Base-by-base conservation (phyloP, 805 yeast genomes). In the Candida hungchunana region DNA sequence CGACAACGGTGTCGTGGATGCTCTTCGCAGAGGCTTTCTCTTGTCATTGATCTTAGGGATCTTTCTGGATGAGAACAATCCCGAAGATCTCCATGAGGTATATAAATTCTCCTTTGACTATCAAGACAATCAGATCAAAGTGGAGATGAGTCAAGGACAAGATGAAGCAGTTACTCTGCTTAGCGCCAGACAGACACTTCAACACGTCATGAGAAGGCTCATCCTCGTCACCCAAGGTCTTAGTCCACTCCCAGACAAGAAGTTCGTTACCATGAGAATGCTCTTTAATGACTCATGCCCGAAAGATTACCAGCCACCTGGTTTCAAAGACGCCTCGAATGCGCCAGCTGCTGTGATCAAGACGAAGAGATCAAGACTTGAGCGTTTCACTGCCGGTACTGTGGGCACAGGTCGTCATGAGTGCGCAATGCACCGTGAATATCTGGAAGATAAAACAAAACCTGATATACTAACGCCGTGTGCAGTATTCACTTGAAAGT, bases 151-250 rank as follows among this genome's bases (percentile, higher is more conserved):
- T 16, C 30, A 47, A 14, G 10, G 14, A 21, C 18, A 44, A 35
- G 6, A 40, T 41, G 34, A 41, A 29, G 12, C 39, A 2, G 42
- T 42, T 26, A 40, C 34, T 5, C 45, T 60, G 19, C 47, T 62
- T 17, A 60, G 62, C 20, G 65, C 72, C 8, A 63, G 75, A 43
- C 61, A 60, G 38, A 61, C 65, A 42, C 60, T 72, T 4, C 75
- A 73, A 40, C 70, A 66, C 34, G 45, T 76, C 31, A 65, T 77
- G 63, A 67, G 66, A 48, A 58, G 73, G 34, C 66, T 78, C 34
- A 71, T 77, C 15, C 59, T 74, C 1, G 52, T 70, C 5, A 73
- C 81, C 0, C 83, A 78, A 50, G 59, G 69, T 0, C 56, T 77
- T n/a, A 69, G 73, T 13, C 67, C 73, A 1, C 48, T 75, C 18